These are phyloP conservation scores for Pascua sp. DNA, from an alignment of 1,284 basidiomycete genomes.

Conservation along the genomic window DNA sequence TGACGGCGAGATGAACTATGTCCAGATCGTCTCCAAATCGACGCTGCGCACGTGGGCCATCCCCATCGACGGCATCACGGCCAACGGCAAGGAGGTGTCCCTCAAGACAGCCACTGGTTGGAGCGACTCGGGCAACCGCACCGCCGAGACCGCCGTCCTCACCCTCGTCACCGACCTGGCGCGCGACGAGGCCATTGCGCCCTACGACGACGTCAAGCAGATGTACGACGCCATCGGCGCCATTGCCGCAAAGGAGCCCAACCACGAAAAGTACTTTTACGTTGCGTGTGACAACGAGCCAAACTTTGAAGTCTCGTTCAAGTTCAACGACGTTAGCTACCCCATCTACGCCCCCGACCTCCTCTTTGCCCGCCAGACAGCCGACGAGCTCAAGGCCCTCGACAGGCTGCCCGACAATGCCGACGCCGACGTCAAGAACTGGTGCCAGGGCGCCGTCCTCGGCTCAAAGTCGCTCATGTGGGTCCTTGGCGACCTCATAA, in stretches of 20 bases:
- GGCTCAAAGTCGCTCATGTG: too few species aligned
- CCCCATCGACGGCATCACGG: not conserved
- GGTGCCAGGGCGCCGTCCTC: too few species aligned
- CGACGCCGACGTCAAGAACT: too few species aligned
- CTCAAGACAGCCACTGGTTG: not conserved
- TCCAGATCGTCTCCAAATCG: slow-evolving; percentile 17
- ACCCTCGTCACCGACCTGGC: slow-evolving; percentile 51
- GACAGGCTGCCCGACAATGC: too few species aligned
- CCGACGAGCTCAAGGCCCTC: too few species aligned
- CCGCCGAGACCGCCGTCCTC: slow-evolving; percentile 71
- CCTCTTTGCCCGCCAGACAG: not conserved
- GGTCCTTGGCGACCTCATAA: too few species aligned
- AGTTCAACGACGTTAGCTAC: slow-evolving; percentile 64
- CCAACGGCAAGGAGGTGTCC: not conserved
- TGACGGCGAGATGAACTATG: slow-evolving; percentile 70
- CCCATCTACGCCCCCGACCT: slow-evolving; percentile 72
- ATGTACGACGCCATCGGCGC: slow-evolving; percentile 64
- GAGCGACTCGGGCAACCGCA: slow-evolving; percentile 61
- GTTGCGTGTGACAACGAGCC: slow-evolving; percentile 62
- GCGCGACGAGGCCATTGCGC: too few species aligned
- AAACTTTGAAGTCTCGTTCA: slow-evolving; percentile 62
- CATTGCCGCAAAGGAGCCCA: slow-evolving; percentile 48
- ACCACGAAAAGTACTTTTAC: slow-evolving; percentile 69
- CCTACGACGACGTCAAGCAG: too few species aligned
- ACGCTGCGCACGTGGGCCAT: slow-evolving; percentile 1